Evolutionary conservation across 164 flowering plant species (phyloP), one percentile per base, ranked within the genome.

Genomic region (Euptelea pleiosperma): DNA sequence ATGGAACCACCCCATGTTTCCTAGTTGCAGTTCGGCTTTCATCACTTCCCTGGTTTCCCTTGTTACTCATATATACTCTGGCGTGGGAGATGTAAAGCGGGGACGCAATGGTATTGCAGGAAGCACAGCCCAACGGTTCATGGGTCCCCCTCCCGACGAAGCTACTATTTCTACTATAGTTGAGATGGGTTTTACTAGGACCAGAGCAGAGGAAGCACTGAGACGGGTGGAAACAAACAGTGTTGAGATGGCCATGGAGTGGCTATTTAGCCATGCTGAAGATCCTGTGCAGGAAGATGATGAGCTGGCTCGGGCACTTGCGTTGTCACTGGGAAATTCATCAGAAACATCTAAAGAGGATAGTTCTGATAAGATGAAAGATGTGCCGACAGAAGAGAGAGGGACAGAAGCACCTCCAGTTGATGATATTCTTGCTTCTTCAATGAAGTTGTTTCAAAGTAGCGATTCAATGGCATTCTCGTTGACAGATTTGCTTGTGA

Each of bases 171-270:
- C 89, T 33, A 81, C 90, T 12, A 92, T 92, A 47, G 91, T 92
- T 63, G 96, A 87, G 69, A 89, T 92, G 98, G 98, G 98, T 12
- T 89, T 92, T 66, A 58, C 89, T 18, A 86, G 98, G 73, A 79
- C 82, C 52, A 82, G 98, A 61, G 98, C 91, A 35, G 98, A 87
- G 70, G 98, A 89, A 70, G 95, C 98, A 26, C 63, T 92, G 57
- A 73, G 95, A 69, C 74, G 82, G 43, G 91, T 85, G 40, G 91
- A 78, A 64, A 74, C 87, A 54, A 89, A 87, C 63, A 92, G 93
- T 64, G 98, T 89, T 64, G 98, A 89, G 71, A 77, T 92, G 96
- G 96, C 98, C 28, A 87, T 87, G 96, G 98, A 92, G 64, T 92
- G 98, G 98, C 61, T 92, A 61, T 80, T 84, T 59, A 82, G 70